These are phyloP conservation scores for Gossypium australe DNA, from an alignment of 345 rosid genomes.

Conservation along the genomic window DNA sequence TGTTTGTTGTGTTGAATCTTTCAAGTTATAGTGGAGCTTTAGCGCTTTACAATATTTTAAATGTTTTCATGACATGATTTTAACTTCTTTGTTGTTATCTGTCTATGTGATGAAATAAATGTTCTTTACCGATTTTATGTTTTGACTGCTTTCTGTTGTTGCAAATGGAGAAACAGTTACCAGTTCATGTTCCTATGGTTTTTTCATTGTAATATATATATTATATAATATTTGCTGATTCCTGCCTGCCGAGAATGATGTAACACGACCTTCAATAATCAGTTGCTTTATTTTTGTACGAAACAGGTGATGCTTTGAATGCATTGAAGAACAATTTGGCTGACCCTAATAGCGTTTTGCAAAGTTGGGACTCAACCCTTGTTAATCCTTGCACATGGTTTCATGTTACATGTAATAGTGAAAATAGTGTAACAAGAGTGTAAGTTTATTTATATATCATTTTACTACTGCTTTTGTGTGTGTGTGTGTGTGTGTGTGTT, in stretches of 20 bases:
- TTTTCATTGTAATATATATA: background rate
- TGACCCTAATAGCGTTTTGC: conserved; percentile 70
- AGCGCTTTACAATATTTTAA: background rate
- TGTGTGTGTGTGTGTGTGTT: too few species aligned
- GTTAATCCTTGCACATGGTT: conserved; percentile 80
- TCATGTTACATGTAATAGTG: conserved; percentile 74
- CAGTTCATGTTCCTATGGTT: background rate
- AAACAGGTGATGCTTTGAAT: conserved; percentile 79
- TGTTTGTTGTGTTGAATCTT: background rate
- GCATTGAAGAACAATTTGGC: conserved; percentile 55
- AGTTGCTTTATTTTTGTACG: conserved; percentile 5
- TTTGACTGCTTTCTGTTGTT: background rate
- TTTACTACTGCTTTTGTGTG: background rate
- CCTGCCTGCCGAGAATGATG: background rate
- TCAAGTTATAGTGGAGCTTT: background rate
- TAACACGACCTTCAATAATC: background rate
- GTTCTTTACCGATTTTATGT: background rate
- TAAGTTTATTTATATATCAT: conserved; percentile 38
- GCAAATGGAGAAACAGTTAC: background rate
- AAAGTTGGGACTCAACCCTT: conserved; percentile 34
- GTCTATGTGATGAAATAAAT: background rate
- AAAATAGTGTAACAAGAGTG: conserved; percentile 71
- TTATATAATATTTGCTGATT: background rate
- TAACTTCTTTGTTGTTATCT: background rate
- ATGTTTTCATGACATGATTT: background rate